Conservation (phyloP, 495 filamentous ascomycete species). For the Tuber microsphaerosporum region DNA sequence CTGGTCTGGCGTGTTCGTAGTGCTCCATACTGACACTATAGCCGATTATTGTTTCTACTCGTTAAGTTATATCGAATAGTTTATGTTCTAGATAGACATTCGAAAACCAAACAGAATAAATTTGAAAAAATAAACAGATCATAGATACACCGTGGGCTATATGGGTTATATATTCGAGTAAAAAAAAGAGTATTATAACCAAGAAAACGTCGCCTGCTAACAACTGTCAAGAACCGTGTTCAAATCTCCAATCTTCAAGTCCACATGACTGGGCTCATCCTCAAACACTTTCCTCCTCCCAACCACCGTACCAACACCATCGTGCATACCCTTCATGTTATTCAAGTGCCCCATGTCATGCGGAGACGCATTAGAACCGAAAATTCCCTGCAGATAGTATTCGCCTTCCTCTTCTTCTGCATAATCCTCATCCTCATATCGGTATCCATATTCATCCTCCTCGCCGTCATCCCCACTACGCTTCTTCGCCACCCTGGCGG, state of each 20-base stretch:
- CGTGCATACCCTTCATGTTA: neutral
- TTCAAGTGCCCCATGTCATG: neutral
- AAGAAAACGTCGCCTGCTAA: neutral
- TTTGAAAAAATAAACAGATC: neutral
- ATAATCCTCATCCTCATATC: slow-evolving; percentile 22
- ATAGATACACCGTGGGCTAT: neutral
- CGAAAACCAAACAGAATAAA: neutral
- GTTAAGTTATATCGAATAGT: neutral
- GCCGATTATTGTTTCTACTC: neutral
- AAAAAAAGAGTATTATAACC: neutral
- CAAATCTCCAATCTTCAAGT: slow-evolving; percentile 1
- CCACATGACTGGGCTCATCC: neutral
- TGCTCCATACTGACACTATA: neutral
- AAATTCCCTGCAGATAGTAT: neutral
- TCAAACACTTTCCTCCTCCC: slow-evolving; percentile 3
- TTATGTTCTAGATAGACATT: neutral
- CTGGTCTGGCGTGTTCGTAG: neutral
- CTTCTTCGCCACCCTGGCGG: neutral
- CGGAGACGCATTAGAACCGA: neutral
- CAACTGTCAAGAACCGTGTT: neutral
- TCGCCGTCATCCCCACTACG: neutral
- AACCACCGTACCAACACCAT: neutral
- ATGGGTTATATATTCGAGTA: neutral
- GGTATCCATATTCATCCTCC: slow-evolving; percentile 20
- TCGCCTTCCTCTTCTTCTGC: neutral